phyloP scores from a whole-genome alignment of 306 rosid genomes.

The Citrullus colocynthis region DNA sequence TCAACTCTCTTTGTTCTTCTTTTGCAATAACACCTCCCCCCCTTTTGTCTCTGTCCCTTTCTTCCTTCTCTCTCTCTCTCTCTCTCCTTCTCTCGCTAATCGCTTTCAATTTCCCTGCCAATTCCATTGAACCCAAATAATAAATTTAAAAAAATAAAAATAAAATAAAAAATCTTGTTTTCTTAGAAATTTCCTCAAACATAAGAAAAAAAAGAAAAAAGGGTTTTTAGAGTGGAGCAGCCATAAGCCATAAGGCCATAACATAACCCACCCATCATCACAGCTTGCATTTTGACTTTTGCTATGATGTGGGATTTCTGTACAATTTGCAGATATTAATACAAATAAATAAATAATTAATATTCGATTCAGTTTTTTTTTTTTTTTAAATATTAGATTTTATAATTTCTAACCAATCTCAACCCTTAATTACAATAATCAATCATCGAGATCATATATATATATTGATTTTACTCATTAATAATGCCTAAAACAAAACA shows the following conservation, averaged over 20 bases:
- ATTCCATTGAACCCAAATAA: neutral
- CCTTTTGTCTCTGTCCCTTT: conserved; percentile 23
- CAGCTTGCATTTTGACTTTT: conserved; percentile 12
- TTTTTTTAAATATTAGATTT: neutral
- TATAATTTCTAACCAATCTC: neutral
- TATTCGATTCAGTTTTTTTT: neutral
- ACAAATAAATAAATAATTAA: neutral
- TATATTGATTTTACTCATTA: neutral
- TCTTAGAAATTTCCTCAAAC: neutral
- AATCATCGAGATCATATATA: no score
- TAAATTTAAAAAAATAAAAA: no score
- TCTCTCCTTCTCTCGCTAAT: neutral
- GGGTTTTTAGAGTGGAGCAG: neutral
- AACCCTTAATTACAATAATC: no score
- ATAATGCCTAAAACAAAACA: neutral
- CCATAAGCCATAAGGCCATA: neutral
- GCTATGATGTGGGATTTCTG: neutral
- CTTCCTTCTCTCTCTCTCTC: neutral
- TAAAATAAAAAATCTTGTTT: neutral
- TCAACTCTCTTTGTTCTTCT: conserved; percentile 42
- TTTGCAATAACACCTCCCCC: conserved; percentile 25
- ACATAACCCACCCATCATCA: conserved; percentile 1
- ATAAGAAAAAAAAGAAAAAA: neutral
- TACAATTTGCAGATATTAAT: conserved; percentile 4
- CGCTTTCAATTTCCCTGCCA: conserved; percentile 6